A percentile compares a stretch with the other conserved stretches of the same genome.
These are phyloP conservation scores for Metschnikowia colocasiae DNA, from an alignment of 805 yeast species.

Conservation along the genomic window DNA sequence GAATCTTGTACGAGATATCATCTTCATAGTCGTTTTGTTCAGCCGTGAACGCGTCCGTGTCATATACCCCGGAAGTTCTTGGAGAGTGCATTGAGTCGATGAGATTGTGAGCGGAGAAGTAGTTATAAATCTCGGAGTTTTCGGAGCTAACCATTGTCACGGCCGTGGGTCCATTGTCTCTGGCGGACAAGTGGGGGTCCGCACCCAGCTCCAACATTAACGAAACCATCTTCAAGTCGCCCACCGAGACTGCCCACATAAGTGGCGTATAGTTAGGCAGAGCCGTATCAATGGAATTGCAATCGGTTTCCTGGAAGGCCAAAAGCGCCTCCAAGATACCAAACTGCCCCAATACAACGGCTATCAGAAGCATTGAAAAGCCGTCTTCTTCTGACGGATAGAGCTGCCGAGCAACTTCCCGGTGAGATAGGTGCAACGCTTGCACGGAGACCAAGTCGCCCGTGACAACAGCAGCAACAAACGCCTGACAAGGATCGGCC, in stretches of 20 bases:
- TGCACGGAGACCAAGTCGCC: constrained; percentile 38
- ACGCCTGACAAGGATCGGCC: constrained; percentile 16
- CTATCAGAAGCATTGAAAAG: constrained; percentile 40
- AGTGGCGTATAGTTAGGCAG: constrained; percentile 58
- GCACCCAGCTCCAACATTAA: constrained; percentile 62
- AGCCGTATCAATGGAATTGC: constrained; percentile 48
- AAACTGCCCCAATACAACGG: constrained; percentile 51
- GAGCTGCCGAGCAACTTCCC: constrained; percentile 21
- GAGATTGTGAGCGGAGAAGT: constrained; percentile 50
- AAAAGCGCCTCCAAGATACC: constrained; percentile 47
- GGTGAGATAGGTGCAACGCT: constrained; percentile 20
- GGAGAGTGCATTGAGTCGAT: constrained; percentile 19
- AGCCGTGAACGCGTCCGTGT: constrained; percentile 11
- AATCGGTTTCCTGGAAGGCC: constrained; percentile 40
- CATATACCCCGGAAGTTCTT: background rate
- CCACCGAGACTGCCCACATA: constrained; percentile 81
- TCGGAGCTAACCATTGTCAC: constrained; percentile 55
- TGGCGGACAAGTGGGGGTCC: constrained; percentile 45
- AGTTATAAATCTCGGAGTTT: constrained; percentile 50
- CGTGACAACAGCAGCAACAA: constrained; percentile 33
- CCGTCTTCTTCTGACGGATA: constrained; percentile 30
- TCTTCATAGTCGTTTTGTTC: constrained; percentile 29
- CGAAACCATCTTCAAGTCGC: constrained; percentile 52
- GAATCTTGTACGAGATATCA: constrained; percentile 32
- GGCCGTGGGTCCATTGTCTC: constrained; percentile 45